These are phyloP conservation scores for Actinomortierella ambigua DNA, from an alignment of 371 early-diverging fungal species.

Conservation along the genomic window DNA sequence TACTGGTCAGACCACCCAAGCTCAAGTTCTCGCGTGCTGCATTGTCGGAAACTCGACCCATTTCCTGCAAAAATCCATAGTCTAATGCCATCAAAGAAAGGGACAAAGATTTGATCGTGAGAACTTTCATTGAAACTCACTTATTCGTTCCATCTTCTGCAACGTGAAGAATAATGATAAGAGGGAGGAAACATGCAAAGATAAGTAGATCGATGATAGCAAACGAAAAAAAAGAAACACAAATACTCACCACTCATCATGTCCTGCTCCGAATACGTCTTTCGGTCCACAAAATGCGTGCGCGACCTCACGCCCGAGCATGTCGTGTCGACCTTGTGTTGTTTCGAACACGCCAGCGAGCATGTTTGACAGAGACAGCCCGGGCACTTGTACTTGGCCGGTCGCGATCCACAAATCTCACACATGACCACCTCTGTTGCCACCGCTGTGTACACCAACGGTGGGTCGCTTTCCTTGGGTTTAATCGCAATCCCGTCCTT, in stretches of 20 bases:
- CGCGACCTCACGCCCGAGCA: conserved; percentile 72
- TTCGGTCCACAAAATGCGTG: conserved; percentile 59
- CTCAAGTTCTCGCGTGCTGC: conserved; percentile 39
- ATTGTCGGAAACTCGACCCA: conserved; percentile 34
- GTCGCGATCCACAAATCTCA: conserved; percentile 24
- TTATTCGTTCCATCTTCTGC: no score
- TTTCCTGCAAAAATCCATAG: conserved; percentile 40
- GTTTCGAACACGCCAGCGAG: conserved; percentile 66
- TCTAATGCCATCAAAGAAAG: no score
- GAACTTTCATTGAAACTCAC: no score
- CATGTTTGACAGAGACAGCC: conserved; percentile 66
- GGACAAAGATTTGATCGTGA: no score
- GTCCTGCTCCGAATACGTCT: conserved; percentile 55
- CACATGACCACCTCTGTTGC: conserved; percentile 24
- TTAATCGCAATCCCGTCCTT: conserved; percentile 42
- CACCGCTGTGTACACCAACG: not conserved
- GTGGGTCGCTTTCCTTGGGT: conserved; percentile 9
- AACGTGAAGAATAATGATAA: no score
- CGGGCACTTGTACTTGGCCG: conserved; percentile 73
- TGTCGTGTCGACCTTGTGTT: conserved; percentile 59
- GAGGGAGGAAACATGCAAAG: not conserved
- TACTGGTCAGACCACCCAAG: conserved; percentile 5
- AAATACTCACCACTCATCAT: conserved; percentile 69
- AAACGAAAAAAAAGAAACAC: not conserved
- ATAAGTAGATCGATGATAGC: no score